Percentiles rank a stretch among this genome's conserved stretches.
Evolutionary conservation across 176 grass and related monocot genomes (phyloP).

Genomic region (Typha latifolia): DNA sequence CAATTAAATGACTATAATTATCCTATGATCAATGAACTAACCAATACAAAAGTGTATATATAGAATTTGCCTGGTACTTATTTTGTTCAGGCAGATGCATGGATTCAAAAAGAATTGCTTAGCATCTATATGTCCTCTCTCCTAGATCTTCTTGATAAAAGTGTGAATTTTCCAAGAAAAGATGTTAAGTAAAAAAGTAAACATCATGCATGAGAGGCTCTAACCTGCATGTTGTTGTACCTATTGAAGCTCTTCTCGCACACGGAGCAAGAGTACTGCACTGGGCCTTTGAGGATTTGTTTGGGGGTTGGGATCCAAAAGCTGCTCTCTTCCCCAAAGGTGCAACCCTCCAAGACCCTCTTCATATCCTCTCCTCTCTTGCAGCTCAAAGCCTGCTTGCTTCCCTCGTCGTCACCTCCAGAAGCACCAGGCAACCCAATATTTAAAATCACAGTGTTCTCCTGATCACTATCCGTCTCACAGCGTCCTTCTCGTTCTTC

Average conservation of each 20-base stretch:
- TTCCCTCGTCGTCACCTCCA: constrained; percentile 20
- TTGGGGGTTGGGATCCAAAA: constrained; percentile 82
- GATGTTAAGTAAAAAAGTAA: not conserved
- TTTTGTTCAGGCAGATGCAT: too few species aligned
- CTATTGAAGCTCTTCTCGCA: constrained; percentile 89
- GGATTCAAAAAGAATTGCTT: too few species aligned
- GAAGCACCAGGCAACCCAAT: constrained; percentile 40
- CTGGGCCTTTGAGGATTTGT: constrained; percentile 79
- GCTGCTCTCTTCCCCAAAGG: constrained; percentile 5
- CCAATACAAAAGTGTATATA: too few species aligned
- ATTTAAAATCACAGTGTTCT: constrained; percentile 41
- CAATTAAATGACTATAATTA: not conserved
- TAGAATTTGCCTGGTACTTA: too few species aligned
- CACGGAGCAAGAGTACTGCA: constrained; percentile 78
- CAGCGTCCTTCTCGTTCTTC: constrained; percentile 9
- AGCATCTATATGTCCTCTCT: too few species aligned
- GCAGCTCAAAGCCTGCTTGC: not conserved
- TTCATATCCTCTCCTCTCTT: constrained; percentile 26
- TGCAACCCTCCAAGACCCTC: constrained; percentile 9
- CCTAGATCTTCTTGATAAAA: too few species aligned
- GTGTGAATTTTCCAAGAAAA: too few species aligned
- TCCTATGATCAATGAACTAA: too few species aligned
- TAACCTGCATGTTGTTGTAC: constrained; percentile 98
- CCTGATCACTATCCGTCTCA: not conserved
- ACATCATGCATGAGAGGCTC: not conserved